A percentile compares a stretch with the other conserved stretches of the same genome.
Evolutionary conservation across 177 flowering plant genomes (phyloP).

Genomic region (Vitis hybrid): DNA sequence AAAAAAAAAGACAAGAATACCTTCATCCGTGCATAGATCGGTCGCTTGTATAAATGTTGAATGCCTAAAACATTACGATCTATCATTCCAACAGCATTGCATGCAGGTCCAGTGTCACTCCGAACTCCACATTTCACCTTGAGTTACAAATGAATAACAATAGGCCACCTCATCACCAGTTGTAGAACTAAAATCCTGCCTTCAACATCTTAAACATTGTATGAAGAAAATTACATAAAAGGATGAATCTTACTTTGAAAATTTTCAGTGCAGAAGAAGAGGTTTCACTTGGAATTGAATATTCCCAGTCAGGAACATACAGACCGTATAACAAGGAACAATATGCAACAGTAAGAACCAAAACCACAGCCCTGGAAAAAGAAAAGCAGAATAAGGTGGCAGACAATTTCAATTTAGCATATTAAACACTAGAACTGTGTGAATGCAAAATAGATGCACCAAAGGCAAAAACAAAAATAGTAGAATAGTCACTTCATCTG

Average conservation of each 20-base stretch:
- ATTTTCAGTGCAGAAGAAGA: constrained; percentile 23
- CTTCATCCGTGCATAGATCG: constrained; percentile 61
- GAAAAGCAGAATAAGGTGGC: not conserved
- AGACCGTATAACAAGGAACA: constrained; percentile 55
- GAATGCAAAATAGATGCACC: too few species aligned
- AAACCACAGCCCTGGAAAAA: constrained; percentile 41
- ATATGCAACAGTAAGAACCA: constrained; percentile 39
- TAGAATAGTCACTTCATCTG: too few species aligned
- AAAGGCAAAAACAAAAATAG: too few species aligned
- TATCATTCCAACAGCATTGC: constrained; percentile 83
- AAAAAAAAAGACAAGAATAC: constrained; percentile 21
- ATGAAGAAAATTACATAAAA: not conserved
- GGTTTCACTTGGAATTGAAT: constrained; percentile 33
- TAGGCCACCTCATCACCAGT: not conserved
- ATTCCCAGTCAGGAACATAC: constrained; percentile 82
- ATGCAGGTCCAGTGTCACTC: constrained; percentile 75
- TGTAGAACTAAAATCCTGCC: not conserved
- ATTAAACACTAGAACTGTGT: too few species aligned
- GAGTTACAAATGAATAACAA: not conserved
- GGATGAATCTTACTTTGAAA: constrained; percentile 36
- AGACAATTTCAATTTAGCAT: too few species aligned
- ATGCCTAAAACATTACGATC: constrained; percentile 67
- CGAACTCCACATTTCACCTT: constrained; percentile 80
- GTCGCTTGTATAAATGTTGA: constrained; percentile 57
- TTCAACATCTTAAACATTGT: not conserved